phyloP scores from a whole-genome alignment of 208 protist genomes.

The Novymonas esmeraldas region DNA sequence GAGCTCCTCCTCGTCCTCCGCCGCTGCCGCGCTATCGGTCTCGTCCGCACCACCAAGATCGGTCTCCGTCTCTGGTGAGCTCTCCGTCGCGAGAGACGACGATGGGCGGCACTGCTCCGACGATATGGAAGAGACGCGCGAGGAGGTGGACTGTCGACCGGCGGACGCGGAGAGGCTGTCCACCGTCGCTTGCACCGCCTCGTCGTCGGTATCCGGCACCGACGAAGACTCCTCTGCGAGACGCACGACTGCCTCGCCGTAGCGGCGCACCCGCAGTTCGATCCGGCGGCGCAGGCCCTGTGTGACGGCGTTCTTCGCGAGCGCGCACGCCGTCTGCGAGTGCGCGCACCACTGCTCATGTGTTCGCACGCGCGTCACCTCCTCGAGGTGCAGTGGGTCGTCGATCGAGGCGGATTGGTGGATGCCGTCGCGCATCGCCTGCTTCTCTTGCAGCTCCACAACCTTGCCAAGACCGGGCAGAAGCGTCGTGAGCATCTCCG shows the following conservation, averaged over 20 bases:
- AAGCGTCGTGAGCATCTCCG: not conserved
- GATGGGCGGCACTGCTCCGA: not conserved
- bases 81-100: not conserved
- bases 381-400: conserved; percentile 22
- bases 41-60: not conserved
- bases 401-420: conserved; percentile 3
- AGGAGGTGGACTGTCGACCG: not conserved
- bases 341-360: conserved; percentile 29
- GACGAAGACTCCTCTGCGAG: conserved; percentile 8
- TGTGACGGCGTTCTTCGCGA: conserved; percentile 24
- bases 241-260: conserved; percentile 20
- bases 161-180: not conserved
- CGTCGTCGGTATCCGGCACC: not conserved
- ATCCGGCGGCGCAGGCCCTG: conserved; percentile 11
- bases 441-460: conserved; percentile 19
- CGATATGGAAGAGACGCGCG: not conserved
- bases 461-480: conserved; percentile 24
- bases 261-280: conserved; percentile 21
- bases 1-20: conserved; percentile 28
- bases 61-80: not conserved
- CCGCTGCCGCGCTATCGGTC: not conserved
- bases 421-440: not conserved
- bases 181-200: not conserved
- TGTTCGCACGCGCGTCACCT: not conserved
- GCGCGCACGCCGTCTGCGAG: conserved; percentile 22